phyloP scores from a whole-genome alignment of 768 basidiomycete species.

The Arthromyces matolae region DNA sequence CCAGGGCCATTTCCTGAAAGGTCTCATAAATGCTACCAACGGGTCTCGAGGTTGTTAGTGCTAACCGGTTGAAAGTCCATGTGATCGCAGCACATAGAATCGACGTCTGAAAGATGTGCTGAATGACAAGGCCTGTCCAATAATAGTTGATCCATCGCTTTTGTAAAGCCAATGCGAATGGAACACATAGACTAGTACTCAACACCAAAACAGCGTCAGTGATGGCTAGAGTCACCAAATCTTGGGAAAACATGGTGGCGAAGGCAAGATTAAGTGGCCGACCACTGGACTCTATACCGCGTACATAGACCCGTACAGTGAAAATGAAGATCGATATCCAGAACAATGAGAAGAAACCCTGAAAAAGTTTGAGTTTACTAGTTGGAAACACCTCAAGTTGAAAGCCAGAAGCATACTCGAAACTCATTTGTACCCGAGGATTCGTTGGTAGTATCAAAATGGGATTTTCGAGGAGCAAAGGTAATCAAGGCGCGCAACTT shows the following conservation, averaged over 20 bases:
- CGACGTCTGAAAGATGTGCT: slow-evolving; percentile 74
- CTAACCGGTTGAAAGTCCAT: slow-evolving; percentile 87
- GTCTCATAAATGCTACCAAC: background rate
- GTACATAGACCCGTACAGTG: slow-evolving; percentile 71
- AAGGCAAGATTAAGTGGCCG: slow-evolving; percentile 76
- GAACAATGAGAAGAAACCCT: slow-evolving; percentile 95
- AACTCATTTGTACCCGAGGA: slow-evolving; percentile 78
- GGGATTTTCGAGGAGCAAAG: slow-evolving; percentile 82
- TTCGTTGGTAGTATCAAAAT: slow-evolving; percentile 80
- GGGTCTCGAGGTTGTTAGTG: slow-evolving; percentile 1
- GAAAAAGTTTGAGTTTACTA: slow-evolving; percentile 3
- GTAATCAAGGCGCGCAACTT: slow-evolving; percentile 80
- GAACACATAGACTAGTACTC: slow-evolving; percentile 74
- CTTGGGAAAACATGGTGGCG: slow-evolving; percentile 81
- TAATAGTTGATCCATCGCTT: slow-evolving; percentile 81
- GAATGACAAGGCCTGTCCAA: slow-evolving; percentile 70
- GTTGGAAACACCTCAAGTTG: background rate
- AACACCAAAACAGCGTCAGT: slow-evolving; percentile 81
- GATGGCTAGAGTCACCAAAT: slow-evolving; percentile 77
- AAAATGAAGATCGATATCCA: slow-evolving; percentile 89
- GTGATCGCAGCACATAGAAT: slow-evolving; percentile 72
- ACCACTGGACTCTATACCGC: slow-evolving; percentile 73
- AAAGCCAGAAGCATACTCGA: slow-evolving; percentile 44
- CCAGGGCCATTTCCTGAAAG: slow-evolving; percentile 90
- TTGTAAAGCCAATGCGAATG: slow-evolving; percentile 73